phyloP scores from a whole-genome alignment of 805 yeast species.

The Teunomyces barrocoloradensis region DNA sequence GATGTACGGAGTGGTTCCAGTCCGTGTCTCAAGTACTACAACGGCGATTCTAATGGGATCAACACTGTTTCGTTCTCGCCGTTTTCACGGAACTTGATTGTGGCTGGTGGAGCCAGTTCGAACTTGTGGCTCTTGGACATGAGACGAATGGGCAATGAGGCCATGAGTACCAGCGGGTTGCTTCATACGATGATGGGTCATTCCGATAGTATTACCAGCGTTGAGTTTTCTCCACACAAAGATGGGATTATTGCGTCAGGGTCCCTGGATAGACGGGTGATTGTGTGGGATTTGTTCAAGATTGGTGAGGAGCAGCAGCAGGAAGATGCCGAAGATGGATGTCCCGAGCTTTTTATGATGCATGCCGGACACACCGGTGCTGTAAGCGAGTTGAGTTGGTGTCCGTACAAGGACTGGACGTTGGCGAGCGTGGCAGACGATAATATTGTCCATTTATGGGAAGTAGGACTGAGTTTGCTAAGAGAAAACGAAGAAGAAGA shows the following conservation, averaged over 20 bases:
- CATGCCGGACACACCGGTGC: slow-evolving; percentile 88
- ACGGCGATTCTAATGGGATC: slow-evolving; percentile 39
- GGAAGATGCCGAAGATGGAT: slow-evolving; percentile 89
- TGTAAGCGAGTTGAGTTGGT: slow-evolving; percentile 70
- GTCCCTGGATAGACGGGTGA: slow-evolving; percentile 71
- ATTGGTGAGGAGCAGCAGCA: slow-evolving; percentile 83
- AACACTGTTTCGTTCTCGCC: slow-evolving; percentile 67
- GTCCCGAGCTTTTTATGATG: slow-evolving; percentile 85
- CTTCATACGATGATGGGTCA: slow-evolving; percentile 82
- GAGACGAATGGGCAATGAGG: slow-evolving; percentile 37
- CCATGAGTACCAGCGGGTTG: slow-evolving; percentile 21
- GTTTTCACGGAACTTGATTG: slow-evolving; percentile 56
- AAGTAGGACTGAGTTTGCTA: slow-evolving; percentile 36
- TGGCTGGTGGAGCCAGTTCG: slow-evolving; percentile 69
- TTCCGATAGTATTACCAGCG: slow-evolving; percentile 62
- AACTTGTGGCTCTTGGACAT: slow-evolving; percentile 65
- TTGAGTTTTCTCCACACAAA: slow-evolving; percentile 74
- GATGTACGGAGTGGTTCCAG: slow-evolving; percentile 45
- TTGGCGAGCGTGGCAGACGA: slow-evolving; percentile 64
- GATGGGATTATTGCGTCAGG: slow-evolving; percentile 81
- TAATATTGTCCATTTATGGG: slow-evolving; percentile 61
- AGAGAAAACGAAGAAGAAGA: slow-evolving; percentile 12
- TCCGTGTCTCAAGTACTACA: slow-evolving; percentile 25
- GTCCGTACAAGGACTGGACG: slow-evolving; percentile 73
- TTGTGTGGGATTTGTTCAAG: slow-evolving; percentile 75